Percentiles rank a stretch among this genome's conserved stretches.
Evolutionary conservation across 305 asterid species (phyloP).

Genomic region (Fraxinus latifolia): DNA sequence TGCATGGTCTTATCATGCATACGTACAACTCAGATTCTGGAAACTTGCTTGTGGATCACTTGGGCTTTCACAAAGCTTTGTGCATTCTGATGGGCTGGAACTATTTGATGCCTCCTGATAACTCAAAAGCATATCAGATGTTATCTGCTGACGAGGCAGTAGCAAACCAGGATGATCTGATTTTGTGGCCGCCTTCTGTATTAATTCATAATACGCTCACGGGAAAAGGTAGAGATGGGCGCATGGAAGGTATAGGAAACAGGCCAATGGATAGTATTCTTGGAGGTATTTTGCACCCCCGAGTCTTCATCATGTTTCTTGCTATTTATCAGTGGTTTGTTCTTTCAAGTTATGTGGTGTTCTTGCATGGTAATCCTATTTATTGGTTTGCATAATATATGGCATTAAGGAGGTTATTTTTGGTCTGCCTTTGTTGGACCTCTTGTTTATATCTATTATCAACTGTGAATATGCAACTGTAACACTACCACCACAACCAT

Average conservation of each 20-base stretch:
- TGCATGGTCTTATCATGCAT: constrained; percentile 86
- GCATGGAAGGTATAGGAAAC: constrained; percentile 97
- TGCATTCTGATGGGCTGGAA: constrained; percentile 97
- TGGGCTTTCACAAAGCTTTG: constrained; percentile 86
- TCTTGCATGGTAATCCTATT: constrained; percentile 21
- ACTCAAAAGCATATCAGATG: constrained; percentile 77
- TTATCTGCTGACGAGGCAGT: constrained; percentile 70
- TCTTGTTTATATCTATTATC: constrained; percentile 6
- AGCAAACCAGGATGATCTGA: constrained; percentile 71
- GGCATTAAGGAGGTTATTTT: constrained; percentile 7
- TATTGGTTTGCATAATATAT: constrained; percentile 13
- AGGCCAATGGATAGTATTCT: constrained; percentile 86
- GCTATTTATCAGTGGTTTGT: constrained; percentile 27
- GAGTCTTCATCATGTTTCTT: constrained; percentile 28
- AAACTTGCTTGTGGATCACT: constrained; percentile 72
- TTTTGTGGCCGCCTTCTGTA: constrained; percentile 95
- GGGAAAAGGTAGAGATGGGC: constrained; percentile 83
- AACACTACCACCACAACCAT: constrained; percentile 1
- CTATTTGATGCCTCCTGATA: constrained; percentile 70
- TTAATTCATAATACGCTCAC: constrained; percentile 81
- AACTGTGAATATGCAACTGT: neutral
- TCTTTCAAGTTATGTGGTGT: constrained; percentile 23
- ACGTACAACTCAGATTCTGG: constrained; percentile 65
- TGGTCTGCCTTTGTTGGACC: neutral
- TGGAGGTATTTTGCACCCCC: constrained; percentile 67